A percentile compares a stretch with the other conserved stretches of the same genome.
phyloP scores from a whole-genome alignment of 306 rosid genomes.

The Dryas drummondii region DNA sequence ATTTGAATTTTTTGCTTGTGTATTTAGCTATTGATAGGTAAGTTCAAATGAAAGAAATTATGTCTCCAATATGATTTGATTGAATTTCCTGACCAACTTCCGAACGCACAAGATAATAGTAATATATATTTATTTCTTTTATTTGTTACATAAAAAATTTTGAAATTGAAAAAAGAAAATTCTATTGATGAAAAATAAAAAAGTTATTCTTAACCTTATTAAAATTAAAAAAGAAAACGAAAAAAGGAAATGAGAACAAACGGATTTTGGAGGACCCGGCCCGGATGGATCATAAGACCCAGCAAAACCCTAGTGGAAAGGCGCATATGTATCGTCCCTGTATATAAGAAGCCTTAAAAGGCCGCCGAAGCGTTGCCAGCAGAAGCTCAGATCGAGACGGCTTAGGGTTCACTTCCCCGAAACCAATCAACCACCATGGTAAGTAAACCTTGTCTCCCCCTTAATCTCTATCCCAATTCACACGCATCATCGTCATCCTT shows the following conservation, averaged over 20 bases:
- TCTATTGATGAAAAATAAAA: too few relatives aligned
- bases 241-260: neutral
- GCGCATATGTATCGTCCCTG: neutral
- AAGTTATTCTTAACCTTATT: too few relatives aligned
- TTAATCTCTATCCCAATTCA: neutral
- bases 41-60: too few relatives aligned
- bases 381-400: conserved; percentile 4
- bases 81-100: too few relatives aligned
- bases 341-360: neutral
- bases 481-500: neutral
- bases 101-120: too few relatives aligned
- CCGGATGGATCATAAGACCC: neutral
- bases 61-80: too few relatives aligned
- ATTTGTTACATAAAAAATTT: too few relatives aligned
- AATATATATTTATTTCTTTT: too few relatives aligned
- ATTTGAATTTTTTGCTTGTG: too few relatives aligned
- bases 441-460: neutral
- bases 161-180: too few relatives aligned
- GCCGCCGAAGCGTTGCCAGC: conserved; percentile 21
- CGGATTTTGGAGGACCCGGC: neutral
- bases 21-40: too few relatives aligned
- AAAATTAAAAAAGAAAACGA: too few relatives aligned
- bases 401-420: conserved; percentile 14
- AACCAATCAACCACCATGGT: conserved; percentile 8
- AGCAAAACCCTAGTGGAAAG: neutral